A percentile compares a stretch with the other conserved stretches of the same genome.
phyloP scores from a whole-genome alignment of 2,329 filamentous ascomycete species.

The Talaromyces funiculosus region DNA sequence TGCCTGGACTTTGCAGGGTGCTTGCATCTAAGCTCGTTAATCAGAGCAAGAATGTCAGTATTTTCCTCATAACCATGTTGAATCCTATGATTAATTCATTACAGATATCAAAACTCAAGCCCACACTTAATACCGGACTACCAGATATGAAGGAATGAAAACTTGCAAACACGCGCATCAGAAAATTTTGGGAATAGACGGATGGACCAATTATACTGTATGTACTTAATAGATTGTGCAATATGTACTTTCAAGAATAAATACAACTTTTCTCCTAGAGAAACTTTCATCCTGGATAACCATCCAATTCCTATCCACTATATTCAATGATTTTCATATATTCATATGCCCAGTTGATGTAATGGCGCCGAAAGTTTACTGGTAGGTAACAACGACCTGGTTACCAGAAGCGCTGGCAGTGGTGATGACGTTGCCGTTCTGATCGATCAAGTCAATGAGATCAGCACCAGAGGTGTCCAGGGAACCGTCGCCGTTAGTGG shows the following conservation, averaged over 20 bases:
- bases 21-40: conserved; percentile 2
- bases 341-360: not conserved
- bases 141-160: not conserved
- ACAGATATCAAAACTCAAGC: not conserved
- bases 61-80: not conserved
- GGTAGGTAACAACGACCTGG: conserved; percentile 23
- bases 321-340: not conserved
- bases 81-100: not conserved
- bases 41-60: not conserved
- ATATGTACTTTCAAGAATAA: not conserved
- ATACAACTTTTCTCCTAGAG: not conserved
- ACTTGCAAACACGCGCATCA: not conserved
- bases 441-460: conserved; percentile 44
- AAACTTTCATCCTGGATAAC: not conserved
- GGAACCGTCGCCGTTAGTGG: conserved; percentile 17
- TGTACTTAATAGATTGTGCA: conserved; percentile 6
- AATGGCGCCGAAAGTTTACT: not conserved
- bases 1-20: conserved; percentile 1
- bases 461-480: conserved; percentile 33
- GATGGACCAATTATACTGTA: conserved; percentile 4
- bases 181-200: not conserved
- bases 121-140: not conserved
- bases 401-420: conserved; percentile 23
- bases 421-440: conserved; percentile 33
- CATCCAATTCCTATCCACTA: not conserved